phyloP scores from a whole-genome alignment of 2,329 filamentous ascomycete species.

The Alternaria metachromatica region DNA sequence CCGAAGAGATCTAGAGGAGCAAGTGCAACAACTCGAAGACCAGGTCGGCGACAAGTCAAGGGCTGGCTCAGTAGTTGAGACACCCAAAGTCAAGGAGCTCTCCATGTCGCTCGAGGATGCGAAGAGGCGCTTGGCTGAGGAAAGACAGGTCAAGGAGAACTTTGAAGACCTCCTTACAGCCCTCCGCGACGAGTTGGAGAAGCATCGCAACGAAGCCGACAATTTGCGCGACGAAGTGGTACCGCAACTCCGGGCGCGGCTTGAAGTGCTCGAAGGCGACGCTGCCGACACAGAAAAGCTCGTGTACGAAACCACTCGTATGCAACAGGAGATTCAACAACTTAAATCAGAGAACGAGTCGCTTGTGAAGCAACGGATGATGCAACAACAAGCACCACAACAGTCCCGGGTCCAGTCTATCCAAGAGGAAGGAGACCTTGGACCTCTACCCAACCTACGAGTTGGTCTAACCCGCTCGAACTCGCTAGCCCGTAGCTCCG shows the following conservation, averaged over 20 bases:
- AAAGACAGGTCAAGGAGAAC: slow-evolving; percentile 86
- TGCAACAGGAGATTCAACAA: slow-evolving; percentile 76
- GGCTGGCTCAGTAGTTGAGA: slow-evolving; percentile 31
- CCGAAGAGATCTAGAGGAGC: slow-evolving; percentile 78
- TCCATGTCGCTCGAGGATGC: slow-evolving; percentile 83
- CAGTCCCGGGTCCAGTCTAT: slow-evolving; percentile 65
- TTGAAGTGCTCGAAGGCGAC: slow-evolving; percentile 80
- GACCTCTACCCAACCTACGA: slow-evolving; percentile 37
- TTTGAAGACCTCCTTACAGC: slow-evolving; percentile 90
- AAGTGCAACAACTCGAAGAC: slow-evolving; percentile 82
- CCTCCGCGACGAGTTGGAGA: slow-evolving; percentile 81
- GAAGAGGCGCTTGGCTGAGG: slow-evolving; percentile 80
- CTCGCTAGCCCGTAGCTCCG: slow-evolving; percentile 66
- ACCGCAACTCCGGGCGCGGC: slow-evolving; percentile 75
- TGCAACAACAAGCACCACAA: slow-evolving; percentile 57
- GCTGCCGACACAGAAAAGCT: slow-evolving; percentile 74
- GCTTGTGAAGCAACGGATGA: slow-evolving; percentile 56
- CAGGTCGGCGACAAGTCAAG: slow-evolving; percentile 61
- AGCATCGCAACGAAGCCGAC: slow-evolving; percentile 85
- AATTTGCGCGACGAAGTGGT: slow-evolving; percentile 89
- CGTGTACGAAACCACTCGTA: slow-evolving; percentile 79
- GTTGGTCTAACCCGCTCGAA: slow-evolving; percentile 69
- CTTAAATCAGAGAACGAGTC: slow-evolving; percentile 72
- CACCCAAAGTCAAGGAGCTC: slow-evolving; percentile 73
- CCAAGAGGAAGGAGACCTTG: slow-evolving; percentile 62